Percentiles rank a stretch among this genome's conserved stretches.
Conservation (phyloP, 148 eudicot genomes). For the Euryodendron excelsum region DNA sequence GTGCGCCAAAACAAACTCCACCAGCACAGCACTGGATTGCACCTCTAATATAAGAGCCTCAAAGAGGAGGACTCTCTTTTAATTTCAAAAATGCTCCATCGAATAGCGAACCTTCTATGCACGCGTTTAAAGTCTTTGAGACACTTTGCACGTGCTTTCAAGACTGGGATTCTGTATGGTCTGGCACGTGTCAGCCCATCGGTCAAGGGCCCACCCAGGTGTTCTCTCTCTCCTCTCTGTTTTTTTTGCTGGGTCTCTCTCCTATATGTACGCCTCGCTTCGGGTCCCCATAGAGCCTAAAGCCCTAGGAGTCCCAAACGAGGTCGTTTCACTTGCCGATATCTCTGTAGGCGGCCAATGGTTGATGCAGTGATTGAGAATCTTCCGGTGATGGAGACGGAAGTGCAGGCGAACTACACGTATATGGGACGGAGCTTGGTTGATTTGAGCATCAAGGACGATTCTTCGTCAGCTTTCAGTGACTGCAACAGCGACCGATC, state of each 20-base stretch:
- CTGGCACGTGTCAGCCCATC: constrained; percentile 33
- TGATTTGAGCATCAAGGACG: constrained; percentile 35
- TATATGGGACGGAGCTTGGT: constrained; percentile 58
- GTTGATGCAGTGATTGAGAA: too few species aligned
- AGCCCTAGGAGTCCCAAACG: constrained; percentile 9
- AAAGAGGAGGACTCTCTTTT: too few species aligned
- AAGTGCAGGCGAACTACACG: constrained; percentile 38
- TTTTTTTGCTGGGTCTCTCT: too few species aligned
- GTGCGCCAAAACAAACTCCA: too few species aligned
- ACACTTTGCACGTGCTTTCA: constrained; percentile 43
- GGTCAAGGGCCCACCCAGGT: constrained; percentile 17
- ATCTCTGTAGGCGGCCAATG: not conserved
- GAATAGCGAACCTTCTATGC: constrained; percentile 36
- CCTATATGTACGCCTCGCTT: constrained; percentile 3
- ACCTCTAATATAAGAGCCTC: too few species aligned
- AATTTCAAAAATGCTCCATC: too few species aligned
- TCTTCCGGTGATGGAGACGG: constrained; percentile 50
- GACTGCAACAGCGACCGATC: constrained; percentile 87
- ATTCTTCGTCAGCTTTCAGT: constrained; percentile 75
- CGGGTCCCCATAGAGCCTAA: not conserved
- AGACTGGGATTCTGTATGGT: constrained; percentile 28
- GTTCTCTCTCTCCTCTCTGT: not conserved
- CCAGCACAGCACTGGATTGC: too few species aligned
- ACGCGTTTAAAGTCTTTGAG: constrained; percentile 47
- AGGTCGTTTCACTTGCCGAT: constrained; percentile 15